A percentile compares a stretch with the other conserved stretches of the same genome.
Conservation (phyloP, 805 yeast species). For the Ogataea wickerhamii region DNA sequence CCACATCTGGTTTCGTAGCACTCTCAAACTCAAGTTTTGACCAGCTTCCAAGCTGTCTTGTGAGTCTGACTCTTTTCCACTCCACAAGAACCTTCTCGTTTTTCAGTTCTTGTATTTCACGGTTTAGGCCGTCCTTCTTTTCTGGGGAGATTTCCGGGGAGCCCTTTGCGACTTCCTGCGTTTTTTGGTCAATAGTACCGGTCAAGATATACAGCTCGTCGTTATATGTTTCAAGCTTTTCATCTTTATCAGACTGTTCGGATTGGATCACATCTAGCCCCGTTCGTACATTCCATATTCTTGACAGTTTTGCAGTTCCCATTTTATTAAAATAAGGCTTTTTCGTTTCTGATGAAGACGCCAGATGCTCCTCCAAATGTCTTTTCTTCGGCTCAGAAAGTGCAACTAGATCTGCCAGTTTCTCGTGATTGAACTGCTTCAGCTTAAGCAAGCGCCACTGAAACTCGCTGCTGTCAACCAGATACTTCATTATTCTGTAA, state of each 20-base stretch:
- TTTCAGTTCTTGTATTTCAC: conserved; percentile 7
- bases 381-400: conserved; percentile 21
- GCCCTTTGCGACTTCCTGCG: not conserved
- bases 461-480: conserved; percentile 17
- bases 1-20: not conserved
- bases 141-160: not conserved
- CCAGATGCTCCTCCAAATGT: conserved; percentile 22
- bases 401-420: conserved; percentile 11
- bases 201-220: conserved; percentile 29
- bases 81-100: conserved; percentile 17
- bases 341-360: conserved; percentile 8
- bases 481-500: conserved; percentile 13
- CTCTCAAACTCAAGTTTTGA: conserved; percentile 1
- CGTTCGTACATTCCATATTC: conserved; percentile 26
- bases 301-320: conserved; percentile 30
- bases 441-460: conserved; percentile 30
- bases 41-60: conserved; percentile 17
- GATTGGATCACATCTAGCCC: conserved; percentile 19
- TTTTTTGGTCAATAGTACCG: conserved; percentile 18
- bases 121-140: conserved; percentile 6
- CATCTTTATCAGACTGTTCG: conserved; percentile 10
- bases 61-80: conserved; percentile 27
- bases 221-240: conserved; percentile 22
- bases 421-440: conserved; percentile 27
- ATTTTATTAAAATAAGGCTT: conserved; percentile 22